Conservation (phyloP, 371 early-diverging fungal species). For the Circinella minor region DNA sequence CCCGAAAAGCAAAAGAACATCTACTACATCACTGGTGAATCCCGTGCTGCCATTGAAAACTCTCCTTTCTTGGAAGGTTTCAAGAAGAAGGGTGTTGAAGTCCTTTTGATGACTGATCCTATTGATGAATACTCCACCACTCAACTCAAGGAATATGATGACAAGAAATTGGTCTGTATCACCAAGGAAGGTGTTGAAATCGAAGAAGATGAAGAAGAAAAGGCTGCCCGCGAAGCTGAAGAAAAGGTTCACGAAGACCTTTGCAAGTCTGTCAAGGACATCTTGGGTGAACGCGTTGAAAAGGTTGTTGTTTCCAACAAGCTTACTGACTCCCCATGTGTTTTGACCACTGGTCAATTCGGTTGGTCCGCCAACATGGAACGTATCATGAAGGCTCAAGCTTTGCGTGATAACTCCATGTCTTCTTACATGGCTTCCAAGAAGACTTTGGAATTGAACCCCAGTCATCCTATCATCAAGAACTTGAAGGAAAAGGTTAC, state of each 20-base stretch:
- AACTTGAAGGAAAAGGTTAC: conserved; percentile 88
- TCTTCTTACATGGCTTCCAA: conserved; percentile 97
- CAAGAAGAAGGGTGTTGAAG: conserved; percentile 97
- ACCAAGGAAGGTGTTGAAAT: conserved; percentile 99
- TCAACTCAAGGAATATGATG: conserved; percentile 98
- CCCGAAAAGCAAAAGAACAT: conserved; percentile 84
- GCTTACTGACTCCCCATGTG: conserved; percentile 95
- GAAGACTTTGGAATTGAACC: conserved; percentile 99
- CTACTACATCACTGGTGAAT: conserved; percentile 99
- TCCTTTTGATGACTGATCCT: conserved; percentile 96
- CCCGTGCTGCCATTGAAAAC: conserved; percentile 92
- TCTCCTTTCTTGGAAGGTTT: conserved; percentile 98
- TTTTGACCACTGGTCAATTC: conserved; percentile 96
- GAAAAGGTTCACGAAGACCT: conserved; percentile 84
- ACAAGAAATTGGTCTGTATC: conserved; percentile 97
- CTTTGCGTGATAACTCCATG: conserved; percentile 96
- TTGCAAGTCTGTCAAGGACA: conserved; percentile 85
- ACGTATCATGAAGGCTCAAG: conserved; percentile 99
- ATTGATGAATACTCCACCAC: conserved; percentile 97
- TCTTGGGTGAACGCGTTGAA: conserved; percentile 97
- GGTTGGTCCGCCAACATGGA: conserved; percentile 99
- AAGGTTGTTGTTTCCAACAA: conserved; percentile 96
- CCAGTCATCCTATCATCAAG: conserved; percentile 92
- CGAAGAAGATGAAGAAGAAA: conserved; percentile 96
- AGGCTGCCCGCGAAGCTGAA: conserved; percentile 89